These are phyloP conservation scores for Fusarium phyllophilum DNA, from an alignment of 2,329 filamentous ascomycete genomes.

Conservation along the genomic window DNA sequence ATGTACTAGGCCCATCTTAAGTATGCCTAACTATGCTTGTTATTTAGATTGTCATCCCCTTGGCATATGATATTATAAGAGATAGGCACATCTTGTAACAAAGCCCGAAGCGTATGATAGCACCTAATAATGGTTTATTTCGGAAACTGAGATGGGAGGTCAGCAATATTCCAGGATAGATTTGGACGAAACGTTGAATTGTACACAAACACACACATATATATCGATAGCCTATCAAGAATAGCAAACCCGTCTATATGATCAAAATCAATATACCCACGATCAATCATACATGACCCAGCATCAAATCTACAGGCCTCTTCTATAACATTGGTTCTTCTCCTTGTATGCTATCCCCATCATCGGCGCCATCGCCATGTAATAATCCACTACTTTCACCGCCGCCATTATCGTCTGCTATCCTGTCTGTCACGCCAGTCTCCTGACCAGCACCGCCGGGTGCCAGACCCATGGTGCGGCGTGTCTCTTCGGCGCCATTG, in stretches of 20 bases:
- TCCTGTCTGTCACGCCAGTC: slow-evolving; percentile 48
- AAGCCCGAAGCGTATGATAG: neutral
- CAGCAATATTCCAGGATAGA: neutral
- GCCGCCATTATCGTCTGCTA: slow-evolving; percentile 46
- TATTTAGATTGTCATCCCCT: neutral
- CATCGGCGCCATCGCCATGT: slow-evolving; percentile 50
- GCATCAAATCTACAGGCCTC: neutral
- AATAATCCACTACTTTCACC: slow-evolving; percentile 58
- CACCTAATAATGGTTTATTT: neutral
- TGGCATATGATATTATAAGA: neutral
- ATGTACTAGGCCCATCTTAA: neutral
- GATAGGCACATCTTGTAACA: neutral
- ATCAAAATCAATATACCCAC: neutral
- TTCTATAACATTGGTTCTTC: slow-evolving; percentile 43
- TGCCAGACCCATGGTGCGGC: slow-evolving; percentile 51
- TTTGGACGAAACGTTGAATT: neutral
- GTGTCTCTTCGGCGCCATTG: slow-evolving; percentile 76
- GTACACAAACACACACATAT: too few relatives aligned
- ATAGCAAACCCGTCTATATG: neutral
- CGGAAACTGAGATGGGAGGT: neutral
- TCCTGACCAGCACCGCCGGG: slow-evolving; percentile 37
- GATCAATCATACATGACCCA: slow-evolving; percentile 9
- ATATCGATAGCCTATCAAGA: neutral
- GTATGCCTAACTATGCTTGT: neutral
- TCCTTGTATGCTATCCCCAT: slow-evolving; percentile 44